Conservation (phyloP, 1,139 yeast species). For the Wickerhamomyces sp. region DNA sequence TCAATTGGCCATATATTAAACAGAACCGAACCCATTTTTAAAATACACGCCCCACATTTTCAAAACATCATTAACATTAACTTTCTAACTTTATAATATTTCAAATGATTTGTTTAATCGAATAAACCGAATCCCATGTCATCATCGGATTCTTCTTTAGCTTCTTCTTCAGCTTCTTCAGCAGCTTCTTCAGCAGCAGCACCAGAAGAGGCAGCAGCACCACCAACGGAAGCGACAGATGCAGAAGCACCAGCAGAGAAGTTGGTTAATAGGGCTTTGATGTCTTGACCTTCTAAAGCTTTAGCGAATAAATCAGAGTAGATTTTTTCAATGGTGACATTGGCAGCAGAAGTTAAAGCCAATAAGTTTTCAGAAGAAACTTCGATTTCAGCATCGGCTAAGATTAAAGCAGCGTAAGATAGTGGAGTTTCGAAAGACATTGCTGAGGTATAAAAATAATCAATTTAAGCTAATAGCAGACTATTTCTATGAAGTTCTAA, state of each 20-base stretch:
- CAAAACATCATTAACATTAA: constrained; percentile 4
- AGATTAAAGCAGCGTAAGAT: constrained; percentile 85
- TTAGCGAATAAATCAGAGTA: constrained; percentile 82
- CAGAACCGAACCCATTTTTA: not conserved
- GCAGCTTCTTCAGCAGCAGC: constrained; percentile 54
- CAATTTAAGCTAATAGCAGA: constrained; percentile 61
- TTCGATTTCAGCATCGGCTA: constrained; percentile 81
- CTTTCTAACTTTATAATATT: constrained; percentile 4
- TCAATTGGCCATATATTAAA: not conserved
- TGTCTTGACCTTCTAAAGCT: constrained; percentile 76
- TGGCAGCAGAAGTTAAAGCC: constrained; percentile 66
- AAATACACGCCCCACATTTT: not conserved
- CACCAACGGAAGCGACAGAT: constrained; percentile 54
- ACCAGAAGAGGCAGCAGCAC: constrained; percentile 53
- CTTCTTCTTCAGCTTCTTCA: constrained; percentile 54
- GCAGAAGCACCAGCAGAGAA: constrained; percentile 71
- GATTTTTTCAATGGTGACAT: constrained; percentile 63
- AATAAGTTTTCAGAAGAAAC: constrained; percentile 73
- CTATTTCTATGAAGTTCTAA: constrained; percentile 46
- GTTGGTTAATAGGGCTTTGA: constrained; percentile 73
- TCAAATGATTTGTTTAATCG: constrained; percentile 43
- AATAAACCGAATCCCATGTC: constrained; percentile 87
- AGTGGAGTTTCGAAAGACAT: constrained; percentile 83
- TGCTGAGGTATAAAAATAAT: constrained; percentile 44
- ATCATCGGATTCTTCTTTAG: constrained; percentile 59